Conservation (phyloP, 2,329 filamentous ascomycete genomes). For the Setomelanomma holmii region DNA sequence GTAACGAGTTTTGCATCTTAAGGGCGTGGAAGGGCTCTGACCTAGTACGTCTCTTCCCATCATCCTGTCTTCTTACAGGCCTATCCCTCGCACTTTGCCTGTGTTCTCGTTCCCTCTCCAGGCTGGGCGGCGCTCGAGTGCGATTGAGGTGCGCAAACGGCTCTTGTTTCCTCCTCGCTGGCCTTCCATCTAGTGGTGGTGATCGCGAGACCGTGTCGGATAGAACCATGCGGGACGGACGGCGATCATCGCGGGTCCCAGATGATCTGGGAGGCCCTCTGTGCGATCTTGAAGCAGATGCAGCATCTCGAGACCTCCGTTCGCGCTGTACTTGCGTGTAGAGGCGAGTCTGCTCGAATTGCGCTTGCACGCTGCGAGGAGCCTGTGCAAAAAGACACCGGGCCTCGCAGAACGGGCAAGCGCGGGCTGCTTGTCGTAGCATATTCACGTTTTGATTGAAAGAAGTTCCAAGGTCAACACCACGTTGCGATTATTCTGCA, state of each 20-base stretch:
- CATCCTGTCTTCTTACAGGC: conserved; percentile 18
- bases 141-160: conserved; percentile 44
- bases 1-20: conserved; percentile 88
- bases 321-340: conserved; percentile 37
- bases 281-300: conserved; percentile 11
- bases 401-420: conserved; percentile 55
- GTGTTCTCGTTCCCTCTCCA: conserved; percentile 25
- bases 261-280: conserved; percentile 13
- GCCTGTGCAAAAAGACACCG: conserved; percentile 29
- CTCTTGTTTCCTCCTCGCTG: conserved; percentile 32
- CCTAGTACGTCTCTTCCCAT: conserved; percentile 37
- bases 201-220: conserved; percentile 49
- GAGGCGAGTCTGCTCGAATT: conserved; percentile 36
- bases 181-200: conserved; percentile 24
- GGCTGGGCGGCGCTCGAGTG: conserved; percentile 35
- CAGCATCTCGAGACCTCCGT: conserved; percentile 7
- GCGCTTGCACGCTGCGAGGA: conserved; percentile 36
- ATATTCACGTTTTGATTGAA: conserved; percentile 17
- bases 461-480: background rate
- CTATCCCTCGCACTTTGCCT: conserved; percentile 12
- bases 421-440: conserved; percentile 37
- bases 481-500: background rate
- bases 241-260: conserved; percentile 43
- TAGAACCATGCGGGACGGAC: conserved; percentile 59
- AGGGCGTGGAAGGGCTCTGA: conserved; percentile 75